Evolutionary conservation across 2,329 filamentous ascomycete species (phyloP).

Genomic region (Ampelomyces quisqualis): DNA sequence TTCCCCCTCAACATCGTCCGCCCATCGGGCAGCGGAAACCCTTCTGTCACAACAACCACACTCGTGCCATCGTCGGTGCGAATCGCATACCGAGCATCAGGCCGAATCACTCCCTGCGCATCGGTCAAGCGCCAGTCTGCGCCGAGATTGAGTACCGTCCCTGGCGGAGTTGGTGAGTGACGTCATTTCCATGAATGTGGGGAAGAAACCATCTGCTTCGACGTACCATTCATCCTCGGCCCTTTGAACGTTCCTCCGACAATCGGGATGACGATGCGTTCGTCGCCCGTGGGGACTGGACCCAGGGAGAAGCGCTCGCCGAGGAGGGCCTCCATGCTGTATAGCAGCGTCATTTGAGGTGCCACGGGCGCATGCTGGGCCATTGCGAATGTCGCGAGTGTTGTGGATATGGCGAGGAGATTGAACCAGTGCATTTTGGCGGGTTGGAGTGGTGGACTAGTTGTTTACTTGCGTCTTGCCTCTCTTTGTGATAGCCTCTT

Average conservation of each 20-base stretch:
- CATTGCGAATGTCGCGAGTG: conserved; percentile 13
- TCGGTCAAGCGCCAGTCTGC: conserved; percentile 44
- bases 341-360: conserved; percentile 25
- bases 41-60: conserved; percentile 39
- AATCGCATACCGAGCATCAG: conserved; percentile 43
- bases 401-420: conserved; percentile 8
- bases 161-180: conserved; percentile 12
- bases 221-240: conserved; percentile 24
- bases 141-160: conserved; percentile 39
- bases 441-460: too few species aligned
- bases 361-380: conserved; percentile 14
- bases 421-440: conserved; percentile 14
- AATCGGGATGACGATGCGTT: conserved; percentile 33
- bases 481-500: too few species aligned
- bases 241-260: conserved; percentile 35
- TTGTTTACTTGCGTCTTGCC: too few species aligned
- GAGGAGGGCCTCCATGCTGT: conserved; percentile 24
- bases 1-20: conserved; percentile 34
- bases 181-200: conserved; percentile 3
- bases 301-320: conserved; percentile 25
- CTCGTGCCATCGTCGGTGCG: conserved; percentile 40
- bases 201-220: background rate
- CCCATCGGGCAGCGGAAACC: conserved; percentile 29
- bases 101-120: conserved; percentile 25
- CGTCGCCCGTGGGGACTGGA: conserved; percentile 21